Percentiles rank a stretch among this genome's conserved stretches.
Conservation (phyloP, 441 rosid genomes). For the Populus trichocarpa region DNA sequence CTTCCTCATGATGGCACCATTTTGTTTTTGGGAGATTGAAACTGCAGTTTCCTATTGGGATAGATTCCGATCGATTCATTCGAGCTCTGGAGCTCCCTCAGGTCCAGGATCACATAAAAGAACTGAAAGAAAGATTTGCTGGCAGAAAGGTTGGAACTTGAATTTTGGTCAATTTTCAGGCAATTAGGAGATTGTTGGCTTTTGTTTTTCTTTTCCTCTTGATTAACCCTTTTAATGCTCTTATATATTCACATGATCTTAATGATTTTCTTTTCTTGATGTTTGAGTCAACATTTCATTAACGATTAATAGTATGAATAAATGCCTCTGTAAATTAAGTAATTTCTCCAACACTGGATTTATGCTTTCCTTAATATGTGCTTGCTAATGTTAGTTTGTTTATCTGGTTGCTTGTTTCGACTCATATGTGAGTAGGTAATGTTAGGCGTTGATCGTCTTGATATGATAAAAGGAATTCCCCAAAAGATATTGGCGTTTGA, state of each 20-base stretch:
- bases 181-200: neutral
- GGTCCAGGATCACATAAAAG: conserved; percentile 69
- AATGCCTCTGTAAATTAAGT: neutral
- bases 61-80: conserved; percentile 70
- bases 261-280: neutral
- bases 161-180: neutral
- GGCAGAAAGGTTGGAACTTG: conserved; percentile 56
- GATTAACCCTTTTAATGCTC: neutral
- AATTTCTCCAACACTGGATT: neutral
- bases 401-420: conserved; percentile 1
- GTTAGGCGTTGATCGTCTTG: conserved; percentile 83
- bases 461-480: conserved; percentile 87
- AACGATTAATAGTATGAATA: neutral
- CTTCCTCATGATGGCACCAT: conserved; percentile 25
- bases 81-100: conserved; percentile 56
- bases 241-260: neutral
- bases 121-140: conserved; percentile 60
- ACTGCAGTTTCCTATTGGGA: conserved; percentile 79
- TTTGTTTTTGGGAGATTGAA: conserved; percentile 33
- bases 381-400: neutral
- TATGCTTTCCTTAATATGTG: neutral
- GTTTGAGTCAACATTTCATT: neutral
- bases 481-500: conserved; percentile 83
- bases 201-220: neutral
- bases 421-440: conserved; percentile 48